Conservation (phyloP, 2,329 filamentous ascomycete species). For the Blumeria graminis region DNA sequence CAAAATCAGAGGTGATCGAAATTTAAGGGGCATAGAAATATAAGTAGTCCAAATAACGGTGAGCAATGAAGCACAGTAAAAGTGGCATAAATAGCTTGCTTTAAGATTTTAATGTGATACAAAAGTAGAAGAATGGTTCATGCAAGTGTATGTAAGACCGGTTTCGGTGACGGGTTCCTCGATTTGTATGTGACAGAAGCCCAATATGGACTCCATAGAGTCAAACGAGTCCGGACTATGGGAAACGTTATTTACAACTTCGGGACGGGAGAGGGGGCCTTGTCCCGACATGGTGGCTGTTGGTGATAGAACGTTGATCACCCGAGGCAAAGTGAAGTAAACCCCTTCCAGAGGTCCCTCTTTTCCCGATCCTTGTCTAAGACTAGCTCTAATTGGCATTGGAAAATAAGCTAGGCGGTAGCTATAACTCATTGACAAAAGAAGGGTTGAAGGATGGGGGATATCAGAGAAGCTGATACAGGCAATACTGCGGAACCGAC, state of each 20-base stretch:
- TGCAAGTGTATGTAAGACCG: not conserved
- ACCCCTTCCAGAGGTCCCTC: no score
- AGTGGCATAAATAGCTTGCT: no score
- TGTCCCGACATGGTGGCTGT: not conserved
- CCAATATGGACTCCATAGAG: not conserved
- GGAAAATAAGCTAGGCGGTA: not conserved
- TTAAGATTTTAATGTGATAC: slow-evolving; percentile 13
- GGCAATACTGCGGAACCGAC: not conserved
- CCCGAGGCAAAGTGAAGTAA: no score
- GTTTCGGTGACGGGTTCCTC: not conserved
- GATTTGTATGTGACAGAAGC: not conserved
- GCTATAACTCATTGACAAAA: not conserved
- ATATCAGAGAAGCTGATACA: not conserved
- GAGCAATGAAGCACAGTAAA: no score
- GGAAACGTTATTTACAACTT: not conserved
- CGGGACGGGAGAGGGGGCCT: not conserved
- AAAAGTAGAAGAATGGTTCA: not conserved
- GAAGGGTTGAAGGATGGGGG: not conserved
- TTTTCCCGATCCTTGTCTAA: not conserved
- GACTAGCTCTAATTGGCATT: not conserved
- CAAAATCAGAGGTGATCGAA: no score
- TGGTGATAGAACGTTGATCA: not conserved
- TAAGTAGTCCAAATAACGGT: no score
- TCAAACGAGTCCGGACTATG: not conserved
- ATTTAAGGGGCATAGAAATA: no score